Evolutionary conservation across 2,329 filamentous ascomycete species (phyloP).

Genomic region (Pseudocercospora eumusae): DNA sequence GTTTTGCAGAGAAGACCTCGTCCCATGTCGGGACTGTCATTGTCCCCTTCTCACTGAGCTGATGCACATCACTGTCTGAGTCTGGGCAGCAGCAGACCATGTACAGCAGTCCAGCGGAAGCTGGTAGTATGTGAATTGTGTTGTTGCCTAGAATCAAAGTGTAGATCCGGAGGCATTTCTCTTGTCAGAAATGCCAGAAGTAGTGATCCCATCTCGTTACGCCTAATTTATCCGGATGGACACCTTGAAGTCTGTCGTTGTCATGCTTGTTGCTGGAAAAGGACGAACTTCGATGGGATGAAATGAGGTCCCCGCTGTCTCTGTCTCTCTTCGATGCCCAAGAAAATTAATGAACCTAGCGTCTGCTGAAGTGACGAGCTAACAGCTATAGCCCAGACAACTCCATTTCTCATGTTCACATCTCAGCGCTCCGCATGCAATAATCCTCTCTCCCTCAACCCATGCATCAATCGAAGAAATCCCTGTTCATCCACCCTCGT

Average conservation of each 20-base stretch:
- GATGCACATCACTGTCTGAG: neutral
- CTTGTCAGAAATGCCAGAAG: neutral
- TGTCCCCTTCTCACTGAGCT: neutral
- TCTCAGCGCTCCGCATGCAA: neutral
- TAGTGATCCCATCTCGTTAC: neutral
- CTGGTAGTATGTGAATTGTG: neutral
- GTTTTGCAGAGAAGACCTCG: neutral
- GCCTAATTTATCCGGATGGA: neutral
- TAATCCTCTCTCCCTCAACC: neutral
- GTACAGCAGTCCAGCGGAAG: neutral
- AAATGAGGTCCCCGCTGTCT: too few species aligned
- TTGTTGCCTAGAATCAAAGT: neutral
- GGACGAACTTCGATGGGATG: neutral
- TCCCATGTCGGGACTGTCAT: neutral
- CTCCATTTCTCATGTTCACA: neutral
- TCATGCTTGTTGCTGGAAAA: neutral
- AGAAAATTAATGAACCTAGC: too few species aligned
- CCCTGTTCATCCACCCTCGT: neutral
- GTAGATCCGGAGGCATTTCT: slow-evolving; percentile 7
- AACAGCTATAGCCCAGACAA: neutral
- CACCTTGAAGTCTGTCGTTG: neutral
- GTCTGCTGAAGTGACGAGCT: too few species aligned
- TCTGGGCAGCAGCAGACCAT: neutral
- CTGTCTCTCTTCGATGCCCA: too few species aligned
- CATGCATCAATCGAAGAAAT: neutral